Conservation (phyloP, 345 rosid species). For the Lepidium aucheri region DNA sequence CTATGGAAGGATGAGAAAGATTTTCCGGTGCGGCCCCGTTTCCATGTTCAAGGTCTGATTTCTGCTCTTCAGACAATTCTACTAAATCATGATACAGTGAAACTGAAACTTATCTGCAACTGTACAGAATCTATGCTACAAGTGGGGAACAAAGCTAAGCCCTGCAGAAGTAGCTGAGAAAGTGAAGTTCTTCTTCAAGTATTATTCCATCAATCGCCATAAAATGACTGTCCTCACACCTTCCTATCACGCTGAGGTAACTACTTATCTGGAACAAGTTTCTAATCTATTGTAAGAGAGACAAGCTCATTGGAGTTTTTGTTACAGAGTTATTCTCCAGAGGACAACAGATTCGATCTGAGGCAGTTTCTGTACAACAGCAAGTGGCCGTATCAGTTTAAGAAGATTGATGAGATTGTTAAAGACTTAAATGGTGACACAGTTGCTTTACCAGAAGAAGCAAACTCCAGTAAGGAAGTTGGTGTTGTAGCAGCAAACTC, state of each 20-base stretch:
- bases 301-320: neutral
- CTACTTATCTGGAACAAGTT: neutral
- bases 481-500: slow-evolving; percentile 65
- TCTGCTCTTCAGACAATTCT: neutral
- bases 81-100: neutral
- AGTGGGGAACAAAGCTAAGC: slow-evolving; percentile 71
- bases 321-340: slow-evolving; percentile 86
- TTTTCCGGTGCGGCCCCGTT: slow-evolving; percentile 88
- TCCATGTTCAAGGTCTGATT: slow-evolving; percentile 81
- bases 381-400: slow-evolving; percentile 81
- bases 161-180: slow-evolving; percentile 85
- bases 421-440: slow-evolving; percentile 45
- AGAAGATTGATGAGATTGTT: slow-evolving; percentile 81
- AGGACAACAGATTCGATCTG: slow-evolving; percentile 86
- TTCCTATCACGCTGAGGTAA: slow-evolving; percentile 94
- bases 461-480: slow-evolving; percentile 27
- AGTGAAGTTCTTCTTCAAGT: slow-evolving; percentile 91
- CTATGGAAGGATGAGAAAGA: slow-evolving; percentile 72
- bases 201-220: slow-evolving; percentile 91
- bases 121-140: slow-evolving; percentile 84
- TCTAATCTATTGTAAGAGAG: neutral
- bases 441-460: slow-evolving; percentile 34
- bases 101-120: slow-evolving; percentile 9
- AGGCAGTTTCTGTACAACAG: slow-evolving; percentile 84
- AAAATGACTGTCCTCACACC: slow-evolving; percentile 95